phyloP scores from a whole-genome alignment of 164 flowering plant species.

The Vitis amurensis region DNA sequence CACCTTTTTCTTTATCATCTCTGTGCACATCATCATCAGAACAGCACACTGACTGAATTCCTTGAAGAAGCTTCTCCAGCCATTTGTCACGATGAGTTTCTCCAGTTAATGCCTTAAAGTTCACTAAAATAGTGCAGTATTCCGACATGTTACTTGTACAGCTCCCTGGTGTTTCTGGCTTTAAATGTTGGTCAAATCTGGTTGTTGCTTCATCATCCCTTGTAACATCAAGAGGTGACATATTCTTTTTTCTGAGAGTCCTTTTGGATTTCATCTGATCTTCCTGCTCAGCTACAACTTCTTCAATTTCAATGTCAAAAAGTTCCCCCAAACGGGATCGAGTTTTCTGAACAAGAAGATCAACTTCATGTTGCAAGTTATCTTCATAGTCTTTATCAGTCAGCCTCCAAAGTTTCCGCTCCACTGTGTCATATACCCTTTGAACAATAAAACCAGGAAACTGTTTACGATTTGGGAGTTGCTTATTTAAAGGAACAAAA shows the following conservation, averaged over 20 bases:
- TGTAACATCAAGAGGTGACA: constrained; percentile 72
- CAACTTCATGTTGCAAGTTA: constrained; percentile 77
- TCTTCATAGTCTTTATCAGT: constrained; percentile 96
- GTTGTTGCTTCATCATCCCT: constrained; percentile 55
- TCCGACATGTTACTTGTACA: constrained; percentile 50
- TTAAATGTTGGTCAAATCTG: constrained; percentile 41
- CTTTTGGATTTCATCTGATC: constrained; percentile 54
- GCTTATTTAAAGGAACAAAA: constrained; percentile 84
- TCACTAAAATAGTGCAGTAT: constrained; percentile 45
- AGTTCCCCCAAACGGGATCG: constrained; percentile 66
- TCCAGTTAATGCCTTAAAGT: constrained; percentile 62
- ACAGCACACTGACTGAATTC: constrained; percentile 47
- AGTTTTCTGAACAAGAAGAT: constrained; percentile 88
- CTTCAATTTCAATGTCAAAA: constrained; percentile 72
- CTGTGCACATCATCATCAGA: constrained; percentile 24
- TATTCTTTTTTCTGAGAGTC: constrained; percentile 46
- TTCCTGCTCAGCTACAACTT: constrained; percentile 44
- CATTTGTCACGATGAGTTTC: constrained; percentile 78
- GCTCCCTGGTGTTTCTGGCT: constrained; percentile 81
- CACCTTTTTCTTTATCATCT: constrained; percentile 37
- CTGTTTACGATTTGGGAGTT: constrained; percentile 70
- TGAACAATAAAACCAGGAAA: constrained; percentile 96
- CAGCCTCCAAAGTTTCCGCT: constrained; percentile 71
- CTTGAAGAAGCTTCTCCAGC: constrained; percentile 77
- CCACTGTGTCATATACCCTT: constrained; percentile 83